A percentile compares a stretch with the other conserved stretches of the same genome.
Evolutionary conservation across 2,329 filamentous ascomycete species (phyloP).

Genomic region (Ophiostoma ulmi): DNA sequence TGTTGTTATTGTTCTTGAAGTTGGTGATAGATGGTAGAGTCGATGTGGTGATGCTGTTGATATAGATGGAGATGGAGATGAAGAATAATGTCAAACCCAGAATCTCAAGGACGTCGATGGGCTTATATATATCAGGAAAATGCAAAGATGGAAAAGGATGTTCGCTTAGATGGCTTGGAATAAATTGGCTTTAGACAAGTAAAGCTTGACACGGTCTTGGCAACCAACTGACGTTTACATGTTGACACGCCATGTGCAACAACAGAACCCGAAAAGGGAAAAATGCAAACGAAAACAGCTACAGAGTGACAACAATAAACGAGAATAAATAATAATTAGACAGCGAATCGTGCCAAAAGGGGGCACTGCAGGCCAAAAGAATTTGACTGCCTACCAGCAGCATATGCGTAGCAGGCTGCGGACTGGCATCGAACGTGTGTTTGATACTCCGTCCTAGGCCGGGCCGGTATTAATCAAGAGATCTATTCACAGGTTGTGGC

Average conservation of each 20-base stretch:
- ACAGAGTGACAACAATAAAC: background rate
- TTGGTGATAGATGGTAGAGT: background rate
- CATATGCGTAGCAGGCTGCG: background rate
- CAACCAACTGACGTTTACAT: background rate
- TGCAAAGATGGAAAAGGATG: background rate
- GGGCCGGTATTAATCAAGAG: background rate
- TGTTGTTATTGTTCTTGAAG: background rate
- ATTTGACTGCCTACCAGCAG: background rate
- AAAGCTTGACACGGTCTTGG: background rate
- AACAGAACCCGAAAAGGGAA: background rate
- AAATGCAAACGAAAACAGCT: background rate
- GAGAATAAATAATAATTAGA: background rate
- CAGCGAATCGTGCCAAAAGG: background rate
- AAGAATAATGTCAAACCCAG: background rate
- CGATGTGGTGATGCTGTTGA: background rate
- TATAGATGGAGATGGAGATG: background rate
- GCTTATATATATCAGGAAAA: background rate
- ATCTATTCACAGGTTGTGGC: background rate
- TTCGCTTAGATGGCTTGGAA: background rate
- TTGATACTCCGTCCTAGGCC: background rate
- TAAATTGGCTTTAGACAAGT: conserved; percentile 5
- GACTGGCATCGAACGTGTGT: background rate
- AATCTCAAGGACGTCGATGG: background rate
- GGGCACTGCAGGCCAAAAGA: background rate
- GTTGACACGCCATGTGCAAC: background rate